A percentile compares a stretch with the other conserved stretches of the same genome.
These are phyloP conservation scores for Fusarium dlaminii DNA, from an alignment of 2,329 filamentous ascomycete species.

Conservation along the genomic window DNA sequence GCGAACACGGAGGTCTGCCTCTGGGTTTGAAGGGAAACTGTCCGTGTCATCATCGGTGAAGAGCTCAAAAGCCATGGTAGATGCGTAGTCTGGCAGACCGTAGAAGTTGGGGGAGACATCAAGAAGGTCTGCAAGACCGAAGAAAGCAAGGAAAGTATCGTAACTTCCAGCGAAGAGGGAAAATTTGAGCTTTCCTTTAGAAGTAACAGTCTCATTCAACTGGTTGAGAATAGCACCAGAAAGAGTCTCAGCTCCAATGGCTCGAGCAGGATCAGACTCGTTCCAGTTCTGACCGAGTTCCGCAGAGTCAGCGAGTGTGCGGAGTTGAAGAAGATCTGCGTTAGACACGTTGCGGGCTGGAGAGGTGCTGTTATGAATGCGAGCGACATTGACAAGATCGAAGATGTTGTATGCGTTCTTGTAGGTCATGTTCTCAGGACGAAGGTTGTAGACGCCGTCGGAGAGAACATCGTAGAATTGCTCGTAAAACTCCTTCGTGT, in stretches of 20 bases:
- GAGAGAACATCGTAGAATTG: slow-evolving; percentile 44
- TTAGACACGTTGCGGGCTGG: slow-evolving; percentile 45
- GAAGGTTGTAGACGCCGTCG: slow-evolving; percentile 45
- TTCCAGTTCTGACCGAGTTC: slow-evolving; percentile 48
- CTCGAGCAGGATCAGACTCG: slow-evolving; percentile 39
- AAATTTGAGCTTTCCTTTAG: slow-evolving; percentile 47
- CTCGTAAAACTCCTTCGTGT: slow-evolving; percentile 45
- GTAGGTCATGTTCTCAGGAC: slow-evolving; percentile 47
- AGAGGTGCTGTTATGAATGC: slow-evolving; percentile 46
- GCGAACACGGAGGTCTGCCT: slow-evolving; percentile 45
- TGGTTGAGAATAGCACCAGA: slow-evolving; percentile 44
- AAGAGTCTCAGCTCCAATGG: slow-evolving; percentile 47
- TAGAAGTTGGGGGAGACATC: slow-evolving; percentile 43
- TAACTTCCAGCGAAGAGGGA: slow-evolving; percentile 48
- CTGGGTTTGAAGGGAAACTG: slow-evolving; percentile 40
- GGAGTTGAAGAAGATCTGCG: slow-evolving; percentile 47
- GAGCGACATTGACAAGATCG: slow-evolving; percentile 49
- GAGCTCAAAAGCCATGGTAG: slow-evolving; percentile 51
- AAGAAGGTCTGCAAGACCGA: slow-evolving; percentile 43
- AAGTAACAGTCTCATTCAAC: slow-evolving; percentile 45
- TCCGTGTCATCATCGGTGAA: slow-evolving; percentile 35
- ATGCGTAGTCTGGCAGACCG: slow-evolving; percentile 49
- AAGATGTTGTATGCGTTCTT: slow-evolving; percentile 49
- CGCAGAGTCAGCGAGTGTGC: slow-evolving; percentile 46
- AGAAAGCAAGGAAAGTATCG: slow-evolving; percentile 50